These are phyloP conservation scores for Neoascochyta sp. DNA, from an alignment of 2,329 filamentous ascomycete genomes.

Conservation along the genomic window DNA sequence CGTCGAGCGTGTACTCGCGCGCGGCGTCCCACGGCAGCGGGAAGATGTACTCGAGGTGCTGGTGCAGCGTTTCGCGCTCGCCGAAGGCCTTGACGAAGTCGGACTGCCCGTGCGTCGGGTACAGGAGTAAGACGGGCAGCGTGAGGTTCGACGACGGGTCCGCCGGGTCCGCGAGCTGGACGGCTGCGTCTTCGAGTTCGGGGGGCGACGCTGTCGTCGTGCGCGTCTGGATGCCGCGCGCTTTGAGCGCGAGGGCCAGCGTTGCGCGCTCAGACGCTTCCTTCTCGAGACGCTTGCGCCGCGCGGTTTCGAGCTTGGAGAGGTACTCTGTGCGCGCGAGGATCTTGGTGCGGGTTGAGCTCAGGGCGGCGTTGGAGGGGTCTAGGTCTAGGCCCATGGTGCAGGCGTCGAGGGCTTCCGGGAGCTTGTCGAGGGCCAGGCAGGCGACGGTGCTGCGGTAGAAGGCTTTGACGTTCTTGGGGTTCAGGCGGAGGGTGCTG, in stretches of 20 bases:
- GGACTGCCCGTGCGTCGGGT: constrained; percentile 74
- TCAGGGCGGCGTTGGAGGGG: constrained; percentile 63
- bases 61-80: constrained; percentile 69
- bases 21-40: constrained; percentile 80
- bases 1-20: constrained; percentile 60
- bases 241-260: constrained; percentile 52
- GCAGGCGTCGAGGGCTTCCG: constrained; percentile 78
- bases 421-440: constrained; percentile 70
- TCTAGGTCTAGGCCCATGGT: constrained; percentile 71
- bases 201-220: constrained; percentile 70
- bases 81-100: constrained; percentile 88
- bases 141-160: constrained; percentile 68
- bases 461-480: constrained; percentile 80
- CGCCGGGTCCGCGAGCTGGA: constrained; percentile 68
- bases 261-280: constrained; percentile 57
- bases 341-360: constrained; percentile 61
- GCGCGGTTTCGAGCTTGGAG: constrained; percentile 54
- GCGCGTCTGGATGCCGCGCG: constrained; percentile 66
- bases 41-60: constrained; percentile 82
- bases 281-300: constrained; percentile 54
- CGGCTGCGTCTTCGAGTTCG: constrained; percentile 78
- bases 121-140: constrained; percentile 80
- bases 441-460: constrained; percentile 81
- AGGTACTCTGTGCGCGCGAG: constrained; percentile 55
- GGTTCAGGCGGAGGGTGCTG: constrained; percentile 72